Evolutionary conservation across 805 yeast genomes (phyloP).

Genomic region (Debaryomyces hansenii): DNA sequence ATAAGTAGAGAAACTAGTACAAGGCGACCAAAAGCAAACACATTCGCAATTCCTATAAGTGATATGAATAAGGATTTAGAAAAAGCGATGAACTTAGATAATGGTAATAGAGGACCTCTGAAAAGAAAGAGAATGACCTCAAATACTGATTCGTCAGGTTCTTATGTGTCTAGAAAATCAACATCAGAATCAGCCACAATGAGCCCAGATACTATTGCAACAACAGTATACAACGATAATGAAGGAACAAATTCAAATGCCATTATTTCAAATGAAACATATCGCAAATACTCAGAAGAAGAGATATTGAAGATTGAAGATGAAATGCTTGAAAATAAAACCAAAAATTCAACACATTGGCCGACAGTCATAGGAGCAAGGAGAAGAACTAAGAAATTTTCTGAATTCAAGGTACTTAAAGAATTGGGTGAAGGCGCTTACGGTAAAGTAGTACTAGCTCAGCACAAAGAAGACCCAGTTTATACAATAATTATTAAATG

Average conservation of each 20-base stretch:
- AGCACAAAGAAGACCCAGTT: constrained; percentile 58
- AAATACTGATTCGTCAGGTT: constrained; percentile 2
- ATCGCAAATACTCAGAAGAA: constrained; percentile 36
- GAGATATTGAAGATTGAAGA: constrained; percentile 47
- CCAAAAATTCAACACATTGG: constrained; percentile 41
- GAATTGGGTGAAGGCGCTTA: constrained; percentile 96
- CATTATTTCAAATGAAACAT: constrained; percentile 16
- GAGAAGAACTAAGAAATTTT: constrained; percentile 68
- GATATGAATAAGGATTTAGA: constrained; percentile 2
- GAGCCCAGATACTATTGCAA: constrained; percentile 6
- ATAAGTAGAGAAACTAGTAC: constrained; percentile 36
- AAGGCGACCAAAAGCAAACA: constrained; percentile 26
- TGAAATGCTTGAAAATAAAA: constrained; percentile 38
- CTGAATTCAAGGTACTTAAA: constrained; percentile 69
- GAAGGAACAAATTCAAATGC: constrained; percentile 3
- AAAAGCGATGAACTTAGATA: neutral
- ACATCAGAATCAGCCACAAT: neutral
- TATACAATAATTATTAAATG: constrained; percentile 81
- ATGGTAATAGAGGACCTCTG: neutral
- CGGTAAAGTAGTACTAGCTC: constrained; percentile 85
- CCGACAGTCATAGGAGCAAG: constrained; percentile 58
- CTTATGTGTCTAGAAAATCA: neutral
- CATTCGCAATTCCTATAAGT: constrained; percentile 28
- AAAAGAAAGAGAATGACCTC: neutral
- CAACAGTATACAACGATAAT: constrained; percentile 3